Conservation (phyloP, 202 grass and related monocot genomes). For the Brachypodium distachyon region DNA sequence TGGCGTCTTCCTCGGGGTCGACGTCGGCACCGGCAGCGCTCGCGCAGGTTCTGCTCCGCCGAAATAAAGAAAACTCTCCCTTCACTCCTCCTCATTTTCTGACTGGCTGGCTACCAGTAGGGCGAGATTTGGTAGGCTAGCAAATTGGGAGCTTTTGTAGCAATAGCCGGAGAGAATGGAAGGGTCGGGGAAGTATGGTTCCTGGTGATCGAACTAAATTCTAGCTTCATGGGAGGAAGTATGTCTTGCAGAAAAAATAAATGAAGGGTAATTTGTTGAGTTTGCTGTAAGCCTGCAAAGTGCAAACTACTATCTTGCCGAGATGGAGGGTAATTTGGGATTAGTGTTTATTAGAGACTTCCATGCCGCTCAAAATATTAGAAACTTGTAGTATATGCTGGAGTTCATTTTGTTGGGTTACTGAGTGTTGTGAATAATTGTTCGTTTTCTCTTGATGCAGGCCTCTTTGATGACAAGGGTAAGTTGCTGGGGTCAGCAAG, state of each 20-base stretch:
- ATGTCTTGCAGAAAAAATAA: not conserved
- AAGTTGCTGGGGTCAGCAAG: slow-evolving; percentile 64
- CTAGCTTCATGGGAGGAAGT: not conserved
- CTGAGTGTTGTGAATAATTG: not conserved
- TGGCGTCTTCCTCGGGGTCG: slow-evolving; percentile 58
- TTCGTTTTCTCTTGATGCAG: slow-evolving; percentile 21
- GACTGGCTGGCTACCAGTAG: too few relatives aligned
- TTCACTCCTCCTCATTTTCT: too few relatives aligned
- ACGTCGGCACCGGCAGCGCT: slow-evolving; percentile 86
- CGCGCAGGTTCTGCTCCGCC: slow-evolving; percentile 41
- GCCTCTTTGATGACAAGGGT: slow-evolving; percentile 66
- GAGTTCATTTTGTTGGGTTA: not conserved
- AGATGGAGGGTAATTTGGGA: not conserved
- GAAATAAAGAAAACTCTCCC: too few relatives aligned
- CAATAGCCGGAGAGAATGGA: not conserved
- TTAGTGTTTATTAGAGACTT: not conserved
- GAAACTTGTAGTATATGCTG: not conserved
- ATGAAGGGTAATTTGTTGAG: not conserved
- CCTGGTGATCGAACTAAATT: not conserved
- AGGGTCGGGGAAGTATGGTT: not conserved
- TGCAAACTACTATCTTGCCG: not conserved
- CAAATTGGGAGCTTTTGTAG: not conserved
- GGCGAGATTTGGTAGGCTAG: not conserved
- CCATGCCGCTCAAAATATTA: not conserved
- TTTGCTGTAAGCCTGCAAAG: not conserved